Base-by-base conservation (phyloP, 2,329 filamentous ascomycete genomes). In the Shiraia sp. region DNA sequence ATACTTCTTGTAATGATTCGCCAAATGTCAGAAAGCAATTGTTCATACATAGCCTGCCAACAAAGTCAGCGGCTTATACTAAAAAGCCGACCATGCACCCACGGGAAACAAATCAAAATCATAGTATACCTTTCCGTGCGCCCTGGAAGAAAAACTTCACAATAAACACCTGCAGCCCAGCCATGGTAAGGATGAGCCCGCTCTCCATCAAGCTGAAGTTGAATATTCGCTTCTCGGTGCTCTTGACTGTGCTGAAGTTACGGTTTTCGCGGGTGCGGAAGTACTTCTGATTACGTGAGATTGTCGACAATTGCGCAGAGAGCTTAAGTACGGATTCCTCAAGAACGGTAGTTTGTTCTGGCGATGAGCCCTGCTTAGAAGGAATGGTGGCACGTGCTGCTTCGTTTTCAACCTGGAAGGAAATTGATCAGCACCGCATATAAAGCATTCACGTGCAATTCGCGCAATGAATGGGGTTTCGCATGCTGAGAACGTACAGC, bases 61-160 rank as follows among this genome's bases (percentile, higher is more conserved):
- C 45, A 46, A 26, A 32, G 50, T 57, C 52, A 57, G 56, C 54
- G 37, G 26, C 32, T 17, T 25, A 30, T 34, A 17, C 30, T 22
- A 22, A 22, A 35, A 40, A 23, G 17, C 36, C 40, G 23, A 28
- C 42, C 29, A 28, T 19, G 28, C 10, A 24, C n/a, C 10, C 19
- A 35, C n/a, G 22, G 12, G 16, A 12, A 19, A 10, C 26, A 14
- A 29, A 26, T 22, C 27, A 26, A 39, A 26, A 35, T 45, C 32
- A 60, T 49, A 60, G 47, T 34, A 61, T 57, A 63, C 82, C 82
- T 76, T 86, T 86, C 65, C 82, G 71, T n/a, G 82, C 82, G 26
- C 82, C 90, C 79, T 96, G 92, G 82, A 99, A 99, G 77, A 99
- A 99, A 85, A 97, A 97, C 55, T 90, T 79, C 60, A 99, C 93